Evolutionary conservation across 1,284 basidiomycete species (phyloP), one percentile per base, ranked within the genome.

Genomic region (Malassezia sp.): DNA sequence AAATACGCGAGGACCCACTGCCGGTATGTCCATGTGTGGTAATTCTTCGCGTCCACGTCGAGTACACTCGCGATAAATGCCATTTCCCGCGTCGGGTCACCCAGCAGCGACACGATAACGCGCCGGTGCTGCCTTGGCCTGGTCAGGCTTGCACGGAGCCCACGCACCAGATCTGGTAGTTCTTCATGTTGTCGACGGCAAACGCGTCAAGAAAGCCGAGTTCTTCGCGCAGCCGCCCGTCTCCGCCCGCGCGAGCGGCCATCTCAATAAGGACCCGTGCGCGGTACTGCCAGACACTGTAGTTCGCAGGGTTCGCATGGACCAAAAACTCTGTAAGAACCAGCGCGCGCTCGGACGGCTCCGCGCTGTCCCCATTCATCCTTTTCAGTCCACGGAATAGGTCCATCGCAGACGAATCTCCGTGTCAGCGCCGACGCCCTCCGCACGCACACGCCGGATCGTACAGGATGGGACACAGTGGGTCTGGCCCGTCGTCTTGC

Each of bases 11-110:
- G 45, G 0, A 67, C 49, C 67, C 67, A 69, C 32, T 64, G 57
- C 4, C 65, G 49, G 30, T 69, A 66, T 0, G 56, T 59, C 67
- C 67, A 69, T 4, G 67, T 69, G 34, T 69, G 64, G 32, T 69
- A 69, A 44, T 69, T 69, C 31, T 69, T 69, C 11, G 48, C 32
- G 39, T 67, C 67, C 6, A 42, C 37, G 2, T 38, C 44, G 29
- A 69, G 45, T 10, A 57, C 53, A 11, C 51, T 38, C 14, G 20
- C 31, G 2, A 54, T 54, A 45, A 69, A 67, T 8, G 36, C 46
- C 6, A 69, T 38, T 27, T 69, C 67, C 1, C 41, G 22, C 4
- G 40, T 44, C 3, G 60, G 64, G 11, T 60, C 54, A 0, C 53
- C 59, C 4, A 63, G 41, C 9, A 55, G 54, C 0, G 52, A 30